Evolutionary conservation across 805 yeast genomes (phyloP).

Genomic region (Candida wancherniae): DNA sequence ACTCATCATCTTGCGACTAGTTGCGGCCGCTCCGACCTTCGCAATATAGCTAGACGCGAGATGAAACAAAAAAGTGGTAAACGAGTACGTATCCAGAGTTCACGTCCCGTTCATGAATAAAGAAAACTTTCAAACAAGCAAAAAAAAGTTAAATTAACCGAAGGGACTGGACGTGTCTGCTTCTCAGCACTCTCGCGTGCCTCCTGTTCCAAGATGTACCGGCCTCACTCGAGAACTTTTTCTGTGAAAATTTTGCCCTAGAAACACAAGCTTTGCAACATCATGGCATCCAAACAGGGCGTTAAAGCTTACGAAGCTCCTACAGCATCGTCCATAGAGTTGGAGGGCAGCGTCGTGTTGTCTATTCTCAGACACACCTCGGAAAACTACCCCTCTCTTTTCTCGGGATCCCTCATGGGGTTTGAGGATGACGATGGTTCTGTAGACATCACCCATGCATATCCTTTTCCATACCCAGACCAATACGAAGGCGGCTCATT

Average conservation of each 20-base stretch:
- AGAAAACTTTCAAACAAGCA: too few species aligned
- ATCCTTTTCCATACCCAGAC: constrained; percentile 65
- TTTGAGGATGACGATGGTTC: constrained; percentile 53
- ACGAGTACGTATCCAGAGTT: too few species aligned
- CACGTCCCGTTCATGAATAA: too few species aligned
- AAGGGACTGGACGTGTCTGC: too few species aligned
- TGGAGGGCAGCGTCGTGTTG: constrained; percentile 50
- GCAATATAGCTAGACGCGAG: too few species aligned
- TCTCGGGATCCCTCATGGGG: constrained; percentile 73
- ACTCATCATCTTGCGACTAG: too few species aligned
- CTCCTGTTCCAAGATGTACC: constrained; percentile 8
- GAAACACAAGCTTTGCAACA: neutral
- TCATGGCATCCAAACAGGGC: constrained; percentile 15
- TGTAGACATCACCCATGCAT: constrained; percentile 53
- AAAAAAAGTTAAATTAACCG: too few species aligned
- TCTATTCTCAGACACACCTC: constrained; percentile 65
- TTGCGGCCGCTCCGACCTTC: too few species aligned
- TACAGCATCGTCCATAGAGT: constrained; percentile 36
- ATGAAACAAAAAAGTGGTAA: too few species aligned
- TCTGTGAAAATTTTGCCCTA: constrained; percentile 12
- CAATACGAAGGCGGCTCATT: constrained; percentile 61
- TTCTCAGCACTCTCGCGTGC: too few species aligned
- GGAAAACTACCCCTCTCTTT: constrained; percentile 56
- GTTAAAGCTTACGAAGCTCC: constrained; percentile 28
- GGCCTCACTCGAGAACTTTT: constrained; percentile 13